Conservation (phyloP, 2,329 filamentous ascomycete species). For the Colletotrichum shisoi region DNA sequence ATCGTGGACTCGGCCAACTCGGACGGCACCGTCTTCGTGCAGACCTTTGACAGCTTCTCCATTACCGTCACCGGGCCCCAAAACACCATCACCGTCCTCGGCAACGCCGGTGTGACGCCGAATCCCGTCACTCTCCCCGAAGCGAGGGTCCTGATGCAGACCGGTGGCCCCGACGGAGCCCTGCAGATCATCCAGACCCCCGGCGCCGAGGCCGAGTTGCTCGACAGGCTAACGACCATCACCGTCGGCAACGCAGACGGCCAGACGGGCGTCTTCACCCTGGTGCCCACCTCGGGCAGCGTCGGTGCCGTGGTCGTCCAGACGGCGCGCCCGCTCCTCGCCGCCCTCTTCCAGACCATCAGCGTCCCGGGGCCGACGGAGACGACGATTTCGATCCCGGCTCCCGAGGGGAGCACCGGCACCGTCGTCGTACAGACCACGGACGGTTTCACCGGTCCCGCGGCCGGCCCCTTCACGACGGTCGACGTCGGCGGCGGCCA, state of each 20-base stretch:
- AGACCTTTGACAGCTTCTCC: constrained; percentile 31
- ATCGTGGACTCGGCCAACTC: constrained; percentile 19
- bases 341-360: constrained; percentile 12
- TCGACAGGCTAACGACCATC: constrained; percentile 19
- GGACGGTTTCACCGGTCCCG: constrained; percentile 20
- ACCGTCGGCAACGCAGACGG: constrained; percentile 11
- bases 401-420: constrained; percentile 24
- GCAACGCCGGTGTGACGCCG: constrained; percentile 26
- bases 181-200: constrained; percentile 32
- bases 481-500: constrained; percentile 19
- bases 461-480: constrained; percentile 19
- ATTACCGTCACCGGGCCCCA: constrained; percentile 25
- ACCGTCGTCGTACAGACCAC: constrained; percentile 25
- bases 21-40: constrained; percentile 20
- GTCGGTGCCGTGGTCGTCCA: constrained; percentile 28
- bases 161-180: background rate
- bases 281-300: constrained; percentile 21
- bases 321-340: constrained; percentile 9
- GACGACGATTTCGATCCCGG: constrained; percentile 22
- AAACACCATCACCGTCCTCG: constrained; percentile 29
- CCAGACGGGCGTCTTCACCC: constrained; percentile 13
- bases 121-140: constrained; percentile 16
- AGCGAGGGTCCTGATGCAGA: background rate
- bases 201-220: constrained; percentile 17
- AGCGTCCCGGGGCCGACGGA: constrained; percentile 15